Evolutionary conservation across 371 early-diverging fungal genomes (phyloP).

Genomic region (Mucor irregularis): DNA sequence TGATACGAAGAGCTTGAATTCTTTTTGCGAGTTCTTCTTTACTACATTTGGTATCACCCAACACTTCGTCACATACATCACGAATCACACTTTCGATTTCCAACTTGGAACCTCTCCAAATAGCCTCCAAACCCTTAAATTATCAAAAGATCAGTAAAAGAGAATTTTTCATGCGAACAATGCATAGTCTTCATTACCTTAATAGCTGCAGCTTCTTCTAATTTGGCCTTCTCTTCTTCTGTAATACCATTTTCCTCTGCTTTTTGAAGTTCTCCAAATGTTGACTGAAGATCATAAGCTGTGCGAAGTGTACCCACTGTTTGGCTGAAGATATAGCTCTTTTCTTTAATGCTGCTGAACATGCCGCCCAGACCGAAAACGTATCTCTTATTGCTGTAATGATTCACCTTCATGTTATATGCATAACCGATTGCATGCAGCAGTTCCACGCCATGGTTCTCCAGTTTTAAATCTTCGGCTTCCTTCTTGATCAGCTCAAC

Average conservation of each 20-base stretch:
- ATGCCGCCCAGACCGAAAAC: slow-evolving; percentile 74
- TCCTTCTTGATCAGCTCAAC: slow-evolving; percentile 70
- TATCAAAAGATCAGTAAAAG: background rate
- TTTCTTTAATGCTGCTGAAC: slow-evolving; percentile 69
- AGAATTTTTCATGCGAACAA: background rate
- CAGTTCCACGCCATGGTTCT: slow-evolving; percentile 90
- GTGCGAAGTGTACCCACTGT: slow-evolving; percentile 88
- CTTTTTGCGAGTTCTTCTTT: slow-evolving; percentile 59
- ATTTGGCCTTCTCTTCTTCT: slow-evolving; percentile 55
- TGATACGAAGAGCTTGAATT: slow-evolving; percentile 69
- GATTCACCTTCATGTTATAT: slow-evolving; percentile 83
- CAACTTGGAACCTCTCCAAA: slow-evolving; percentile 93
- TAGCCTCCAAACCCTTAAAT: slow-evolving; percentile 77
- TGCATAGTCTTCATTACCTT: too few relatives aligned
- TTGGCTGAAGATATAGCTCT: slow-evolving; percentile 84
- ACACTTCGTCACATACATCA: slow-evolving; percentile 86
- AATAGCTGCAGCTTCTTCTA: slow-evolving; percentile 73
- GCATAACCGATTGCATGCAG: slow-evolving; percentile 91
- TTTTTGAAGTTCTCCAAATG: slow-evolving; percentile 82
- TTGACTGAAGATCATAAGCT: slow-evolving; percentile 88
- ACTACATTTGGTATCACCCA: slow-evolving; percentile 62
- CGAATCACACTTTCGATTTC: slow-evolving; percentile 93
- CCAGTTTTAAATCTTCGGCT: slow-evolving; percentile 85
- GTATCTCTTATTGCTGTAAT: slow-evolving; percentile 72
- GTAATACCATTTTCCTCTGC: slow-evolving; percentile 82